A percentile compares a stretch with the other conserved stretches of the same genome.
phyloP scores from a whole-genome alignment of 345 rosid species.

The Gossypium australe region DNA sequence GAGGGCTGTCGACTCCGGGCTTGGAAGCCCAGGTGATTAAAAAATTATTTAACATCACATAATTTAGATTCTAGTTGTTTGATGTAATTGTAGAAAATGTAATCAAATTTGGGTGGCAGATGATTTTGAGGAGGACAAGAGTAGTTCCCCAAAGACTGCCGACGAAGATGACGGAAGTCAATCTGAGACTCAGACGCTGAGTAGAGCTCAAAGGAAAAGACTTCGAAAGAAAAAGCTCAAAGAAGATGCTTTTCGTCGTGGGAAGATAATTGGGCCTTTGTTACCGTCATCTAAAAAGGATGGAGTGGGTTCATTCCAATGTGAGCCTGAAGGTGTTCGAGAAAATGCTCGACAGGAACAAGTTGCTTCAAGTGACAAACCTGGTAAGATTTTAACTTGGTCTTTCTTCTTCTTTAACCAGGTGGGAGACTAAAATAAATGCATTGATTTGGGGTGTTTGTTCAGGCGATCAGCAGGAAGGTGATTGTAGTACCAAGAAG shows the following conservation, averaged over 20 bases:
- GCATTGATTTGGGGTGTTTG: background rate
- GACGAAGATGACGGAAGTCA: conserved; percentile 19
- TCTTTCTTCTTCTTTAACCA: background rate
- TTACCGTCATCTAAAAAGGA: conserved; percentile 24
- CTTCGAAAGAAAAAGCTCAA: conserved; percentile 61
- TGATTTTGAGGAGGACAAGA: conserved; percentile 24
- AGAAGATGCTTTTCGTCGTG: conserved; percentile 47
- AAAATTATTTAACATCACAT: background rate
- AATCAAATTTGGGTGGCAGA: conserved; percentile 27
- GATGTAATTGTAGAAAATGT: background rate
- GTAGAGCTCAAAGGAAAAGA: conserved; percentile 76
- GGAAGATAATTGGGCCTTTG: conserved; percentile 57
- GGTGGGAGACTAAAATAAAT: background rate
- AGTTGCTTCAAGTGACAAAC: conserved; percentile 8
- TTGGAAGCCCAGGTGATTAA: conserved; percentile 41
- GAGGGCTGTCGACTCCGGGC: conserved; percentile 27
- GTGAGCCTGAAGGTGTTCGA: conserved; percentile 42
- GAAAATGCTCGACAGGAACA: conserved; percentile 34
- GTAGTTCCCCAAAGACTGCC: conserved; percentile 20
- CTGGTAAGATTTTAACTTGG: background rate
- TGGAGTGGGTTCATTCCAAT: background rate
- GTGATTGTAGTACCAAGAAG: conserved; percentile 22
- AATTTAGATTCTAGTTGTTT: background rate
- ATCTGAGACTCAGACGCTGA: conserved; percentile 31
- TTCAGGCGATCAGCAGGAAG: conserved; percentile 19